Evolutionary conservation across 2,329 filamentous ascomycete genomes (phyloP), one percentile per base, ranked within the genome.

Genomic region (Alternaria atra): DNA sequence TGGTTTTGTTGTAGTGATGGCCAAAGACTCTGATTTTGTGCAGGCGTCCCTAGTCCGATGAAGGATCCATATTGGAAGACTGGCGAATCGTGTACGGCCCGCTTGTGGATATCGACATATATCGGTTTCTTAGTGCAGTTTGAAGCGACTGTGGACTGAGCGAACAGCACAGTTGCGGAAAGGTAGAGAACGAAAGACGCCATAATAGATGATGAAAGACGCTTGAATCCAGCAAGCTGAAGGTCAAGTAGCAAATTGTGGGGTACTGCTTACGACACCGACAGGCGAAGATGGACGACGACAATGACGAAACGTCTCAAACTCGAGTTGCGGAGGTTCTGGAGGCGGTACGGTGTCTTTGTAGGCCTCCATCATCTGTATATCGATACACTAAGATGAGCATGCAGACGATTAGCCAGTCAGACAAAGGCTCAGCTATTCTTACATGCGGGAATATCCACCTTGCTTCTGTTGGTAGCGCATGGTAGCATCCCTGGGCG

Each of bases 11-110:
- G 64, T 59, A 83, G 63, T 27, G 80, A 80, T 5, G 80, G 80
- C 80, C 79, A 82, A 15, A 81, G 65, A 47, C 79, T 81, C 52
- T 81, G 76, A 60, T 83, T 83, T 60, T 82, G 80, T 63, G 79
- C 76, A 23, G 79, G 78, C 7, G 75, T 71, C 8, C 80, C 80
- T 8, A 81, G 70, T 20, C 81, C 81, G 34, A 81, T 79, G 69
- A 82, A 82, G 2, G 80, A 78, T 48, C 81, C 81, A 73, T 82
- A 82, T 56, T 81, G 80, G 48, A 79, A 78, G 12, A 73, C 68
- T 2, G 69, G 63, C 6, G 76, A 76, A 48, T 77, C 76, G 52
- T 81, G 76, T n/a, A 82, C 80, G 13, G 71, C 76, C 52, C 81
- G 73, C 59, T 76, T 77, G 55, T 82, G 80, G 37, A 82, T 81